Evolutionary conservation across 192 early-diverging fungal species (phyloP).

Genomic region (Mortierella antarctica): DNA sequence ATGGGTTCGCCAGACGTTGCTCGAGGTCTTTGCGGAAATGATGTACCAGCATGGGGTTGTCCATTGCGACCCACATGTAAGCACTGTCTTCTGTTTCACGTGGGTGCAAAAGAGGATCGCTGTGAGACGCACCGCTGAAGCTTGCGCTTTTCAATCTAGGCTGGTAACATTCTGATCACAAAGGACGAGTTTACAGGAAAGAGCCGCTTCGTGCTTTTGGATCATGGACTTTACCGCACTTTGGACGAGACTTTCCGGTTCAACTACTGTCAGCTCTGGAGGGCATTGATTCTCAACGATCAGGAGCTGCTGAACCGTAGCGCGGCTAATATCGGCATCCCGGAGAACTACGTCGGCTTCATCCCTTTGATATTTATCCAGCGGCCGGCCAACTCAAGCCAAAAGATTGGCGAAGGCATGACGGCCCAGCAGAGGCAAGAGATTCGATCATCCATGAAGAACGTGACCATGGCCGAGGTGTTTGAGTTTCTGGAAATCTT

Average conservation of each 20-base stretch:
- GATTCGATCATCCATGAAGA: slow-evolving; percentile 47
- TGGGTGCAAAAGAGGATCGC: no score
- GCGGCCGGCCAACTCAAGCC: slow-evolving; percentile 43
- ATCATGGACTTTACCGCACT: slow-evolving; percentile 63
- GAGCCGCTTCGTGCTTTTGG: slow-evolving; percentile 55
- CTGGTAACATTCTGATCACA: slow-evolving; percentile 47
- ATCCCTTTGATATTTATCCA: slow-evolving; percentile 64
- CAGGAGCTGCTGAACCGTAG: slow-evolving; percentile 35
- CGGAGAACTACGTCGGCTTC: slow-evolving; percentile 49
- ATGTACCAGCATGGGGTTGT: slow-evolving; percentile 57
- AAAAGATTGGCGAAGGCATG: slow-evolving; percentile 55
- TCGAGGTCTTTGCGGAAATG: slow-evolving; percentile 66
- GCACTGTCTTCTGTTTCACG: background rate
- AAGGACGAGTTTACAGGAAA: slow-evolving; percentile 49
- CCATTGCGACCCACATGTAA: slow-evolving; percentile 59
- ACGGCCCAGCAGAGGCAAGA: slow-evolving; percentile 37
- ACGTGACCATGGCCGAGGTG: slow-evolving; percentile 60
- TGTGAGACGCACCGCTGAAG: background rate
- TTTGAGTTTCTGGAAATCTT: slow-evolving; percentile 63
- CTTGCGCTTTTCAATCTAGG: slow-evolving; percentile 5
- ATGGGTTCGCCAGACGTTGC: slow-evolving; percentile 52
- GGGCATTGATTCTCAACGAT: slow-evolving; percentile 60
- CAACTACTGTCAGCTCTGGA: slow-evolving; percentile 64
- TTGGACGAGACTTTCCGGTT: slow-evolving; percentile 57
- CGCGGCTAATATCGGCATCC: slow-evolving; percentile 42